Evolutionary conservation across 1,284 basidiomycete genomes (phyloP), one percentile per base, ranked within the genome.

Genomic region (Fomitopsis pinicola): DNA sequence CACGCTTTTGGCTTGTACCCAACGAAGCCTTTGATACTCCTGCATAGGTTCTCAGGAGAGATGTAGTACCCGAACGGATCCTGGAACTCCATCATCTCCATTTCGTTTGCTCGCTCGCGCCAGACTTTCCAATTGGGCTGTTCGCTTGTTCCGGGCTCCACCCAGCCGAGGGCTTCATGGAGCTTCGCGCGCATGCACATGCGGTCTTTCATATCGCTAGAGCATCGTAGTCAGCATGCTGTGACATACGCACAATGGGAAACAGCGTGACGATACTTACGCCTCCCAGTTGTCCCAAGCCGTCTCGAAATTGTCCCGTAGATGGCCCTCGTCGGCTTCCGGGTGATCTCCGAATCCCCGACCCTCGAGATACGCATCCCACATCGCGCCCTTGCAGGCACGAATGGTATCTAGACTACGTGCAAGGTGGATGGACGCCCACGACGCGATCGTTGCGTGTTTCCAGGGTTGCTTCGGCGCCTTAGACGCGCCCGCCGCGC

Each of bases 151-250:
- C 73, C 67, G 17, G 85, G 81, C 56, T 83, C 79, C 5, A 69
- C 59, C 86, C 87, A 90, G n/a, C 69, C 67, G n/a, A 85, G 69
- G 48, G 79, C 76, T 7, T 78, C 72, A 58, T 73, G 71, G 38
- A 89, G 74, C 56, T 74, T 74, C 17, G 76, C 75, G 42, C 85
- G 82, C 75, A 88, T 81, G 53, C 80, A 78, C 44, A 87, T 85
- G n/a, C 88, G 85, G 66, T 89, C 86, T 57, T 77, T 77, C 89
- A 91, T 91, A 66, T 91, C 89, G 63, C 89, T 91, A 62, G 63
- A 36, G 7, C 8, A 30, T 17, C 30, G 56, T 22, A 59, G 40
- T 22, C 14, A 54, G 12, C 50, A 17, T 5, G 22, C 26, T 15
- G 12, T 12, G 3, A 10, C 38, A 40, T 15, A 40, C 38, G 3